Conservation (phyloP, 306 rosid species). For the Cucurbita moschata region DNA sequence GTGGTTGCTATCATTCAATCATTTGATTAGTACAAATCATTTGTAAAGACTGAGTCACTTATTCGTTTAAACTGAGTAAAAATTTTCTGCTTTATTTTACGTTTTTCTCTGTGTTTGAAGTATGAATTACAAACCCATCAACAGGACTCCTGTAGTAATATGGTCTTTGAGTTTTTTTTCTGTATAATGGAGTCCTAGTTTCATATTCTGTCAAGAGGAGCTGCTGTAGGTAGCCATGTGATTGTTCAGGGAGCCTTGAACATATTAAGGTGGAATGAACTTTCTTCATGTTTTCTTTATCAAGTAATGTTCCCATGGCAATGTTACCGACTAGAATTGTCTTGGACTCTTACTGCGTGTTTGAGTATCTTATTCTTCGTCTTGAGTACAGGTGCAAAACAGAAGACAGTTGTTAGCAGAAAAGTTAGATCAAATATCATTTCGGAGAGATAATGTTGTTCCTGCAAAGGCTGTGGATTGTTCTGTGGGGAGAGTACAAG, state of each 20-base stretch:
- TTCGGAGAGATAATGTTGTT: slow-evolving; percentile 27
- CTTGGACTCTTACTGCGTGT: not conserved
- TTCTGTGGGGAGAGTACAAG: slow-evolving; percentile 35
- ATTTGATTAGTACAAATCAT: not conserved
- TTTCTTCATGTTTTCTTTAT: not conserved
- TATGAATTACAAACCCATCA: not conserved
- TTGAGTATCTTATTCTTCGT: slow-evolving; percentile 3
- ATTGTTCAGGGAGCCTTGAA: not conserved
- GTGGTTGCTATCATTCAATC: not conserved
- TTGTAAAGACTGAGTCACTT: not conserved
- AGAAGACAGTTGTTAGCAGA: slow-evolving; percentile 38
- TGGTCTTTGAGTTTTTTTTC: not conserved
- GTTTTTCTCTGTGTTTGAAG: not conserved
- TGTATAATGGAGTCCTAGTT: not conserved
- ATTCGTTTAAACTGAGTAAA: no score
- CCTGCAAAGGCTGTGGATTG: slow-evolving; percentile 32
- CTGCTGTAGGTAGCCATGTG: not conserved
- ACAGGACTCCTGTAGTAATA: not conserved
- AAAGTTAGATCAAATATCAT: slow-evolving; percentile 33
- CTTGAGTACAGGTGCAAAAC: slow-evolving; percentile 36
- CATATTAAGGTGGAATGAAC: not conserved
- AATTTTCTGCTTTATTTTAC: not conserved
- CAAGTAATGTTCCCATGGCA: not conserved
- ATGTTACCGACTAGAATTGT: not conserved
- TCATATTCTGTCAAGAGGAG: not conserved